These are phyloP conservation scores for Trametes meyenii DNA, from an alignment of 768 basidiomycete species.

Conservation along the genomic window DNA sequence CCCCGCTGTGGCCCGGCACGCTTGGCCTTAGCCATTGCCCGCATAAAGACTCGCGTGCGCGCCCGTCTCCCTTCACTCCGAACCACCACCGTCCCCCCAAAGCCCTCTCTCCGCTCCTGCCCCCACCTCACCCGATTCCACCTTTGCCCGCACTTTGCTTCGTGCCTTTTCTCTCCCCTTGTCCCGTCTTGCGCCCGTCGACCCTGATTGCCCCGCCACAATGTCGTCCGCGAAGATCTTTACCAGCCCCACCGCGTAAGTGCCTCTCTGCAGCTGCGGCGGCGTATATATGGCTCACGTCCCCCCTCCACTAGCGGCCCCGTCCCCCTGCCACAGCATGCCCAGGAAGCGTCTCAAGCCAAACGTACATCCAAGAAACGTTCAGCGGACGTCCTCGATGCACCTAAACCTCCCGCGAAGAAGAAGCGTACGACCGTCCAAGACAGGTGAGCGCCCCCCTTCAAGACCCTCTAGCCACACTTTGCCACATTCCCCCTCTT, in stretches of 20 bases:
- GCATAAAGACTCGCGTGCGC: constrained; percentile 3
- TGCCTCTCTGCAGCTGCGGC: not conserved
- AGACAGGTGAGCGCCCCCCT: not conserved
- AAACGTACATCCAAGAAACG: constrained; percentile 1
- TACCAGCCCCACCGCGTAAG: constrained; percentile 2
- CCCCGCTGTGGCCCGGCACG: not conserved
- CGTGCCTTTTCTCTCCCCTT: not conserved
- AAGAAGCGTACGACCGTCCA: not conserved
- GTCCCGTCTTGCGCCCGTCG: not conserved
- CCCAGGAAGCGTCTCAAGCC: not conserved
- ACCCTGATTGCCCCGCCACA: not conserved
- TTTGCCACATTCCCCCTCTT: too few species aligned
- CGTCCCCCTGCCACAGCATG: constrained; percentile 1
- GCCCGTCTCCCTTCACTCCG: not conserved
- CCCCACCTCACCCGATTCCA: not conserved
- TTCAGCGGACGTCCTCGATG: constrained; percentile 14
- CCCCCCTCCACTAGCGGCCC: not conserved
- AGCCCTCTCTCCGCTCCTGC: not conserved
- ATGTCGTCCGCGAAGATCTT: constrained; percentile 13
- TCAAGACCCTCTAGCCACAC: not conserved
- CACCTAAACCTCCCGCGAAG: not conserved
- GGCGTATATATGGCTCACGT: not conserved
- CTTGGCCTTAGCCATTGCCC: not conserved
- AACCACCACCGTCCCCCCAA: not conserved
- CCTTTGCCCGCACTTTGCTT: too few species aligned